Evolutionary conservation across 2,329 filamentous ascomycete species (phyloP), one percentile per base, ranked within the genome.

Genomic region (Hysterium pulicare): DNA sequence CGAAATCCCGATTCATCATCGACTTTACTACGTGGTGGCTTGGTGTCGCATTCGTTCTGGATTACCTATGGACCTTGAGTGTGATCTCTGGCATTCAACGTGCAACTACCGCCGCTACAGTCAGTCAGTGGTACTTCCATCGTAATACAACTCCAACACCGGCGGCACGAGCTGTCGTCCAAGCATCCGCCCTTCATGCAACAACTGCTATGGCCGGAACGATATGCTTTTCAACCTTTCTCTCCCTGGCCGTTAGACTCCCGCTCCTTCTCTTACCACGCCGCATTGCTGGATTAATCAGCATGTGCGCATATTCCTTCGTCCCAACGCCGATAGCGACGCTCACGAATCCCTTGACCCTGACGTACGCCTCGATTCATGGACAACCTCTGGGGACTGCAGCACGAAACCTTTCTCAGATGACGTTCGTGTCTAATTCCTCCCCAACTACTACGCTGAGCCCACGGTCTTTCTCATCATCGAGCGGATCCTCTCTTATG

Each of bases 71-170:
- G 93, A 93, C 90, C 0, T 74, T 96, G 32, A 86, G 87, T 2
- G 81, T 97, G 44, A 83, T 95, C 61, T 85, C 89, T 44, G 90
- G 89, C 15, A 79, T 97, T 17, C 91, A 98, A 65, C 84, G 93
- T 45, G 84, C 88, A 17, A 93, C 90, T 13, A 95, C 91, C 11
- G 91, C 90, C 19, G 93, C 93, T 9, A 95, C 91, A 1, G 91
- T 97, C 19, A 95, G 89, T 31, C 93, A 98, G 67, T 98, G 93
- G 93, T 98, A 98, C 69, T 98, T 97, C 67, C 91, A 97, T 67
- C 88, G 93, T 49, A 86, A 94, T 55, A 82, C 83, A 4, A 79
- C 83, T 9, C 89, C 91, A 4, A 76, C 84, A 7, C 83, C 90
- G 2, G 83, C 87, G 1, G 90, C 89, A 1, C 76, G 78, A 43